These are phyloP conservation scores for Panaeolus papilionaceus DNA, from an alignment of 768 basidiomycete genomes.

Conservation along the genomic window DNA sequence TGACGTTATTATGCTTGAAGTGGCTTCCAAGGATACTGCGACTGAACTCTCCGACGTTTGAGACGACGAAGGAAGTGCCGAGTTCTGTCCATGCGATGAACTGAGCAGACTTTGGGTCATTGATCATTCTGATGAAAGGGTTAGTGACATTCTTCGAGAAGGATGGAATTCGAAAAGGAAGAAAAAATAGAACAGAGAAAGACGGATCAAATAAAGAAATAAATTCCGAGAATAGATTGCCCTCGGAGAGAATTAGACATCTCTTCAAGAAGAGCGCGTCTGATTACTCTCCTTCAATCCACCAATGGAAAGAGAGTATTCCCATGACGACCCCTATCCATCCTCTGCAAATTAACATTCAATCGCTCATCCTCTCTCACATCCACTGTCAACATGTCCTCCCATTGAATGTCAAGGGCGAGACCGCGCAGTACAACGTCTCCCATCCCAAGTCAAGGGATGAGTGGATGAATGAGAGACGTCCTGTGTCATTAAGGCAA, in stretches of 20 bases:
- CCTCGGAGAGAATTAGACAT: neutral
- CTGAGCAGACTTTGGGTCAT: conserved; percentile 76
- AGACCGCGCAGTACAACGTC: neutral
- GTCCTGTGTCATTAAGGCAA: too few species aligned
- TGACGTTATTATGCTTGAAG: conserved; percentile 90
- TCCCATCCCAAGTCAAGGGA: too few species aligned
- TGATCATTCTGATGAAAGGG: conserved; percentile 72
- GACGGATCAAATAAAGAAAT: conserved; percentile 6
- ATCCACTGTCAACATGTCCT: neutral
- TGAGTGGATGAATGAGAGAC: neutral
- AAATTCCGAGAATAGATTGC: conserved; percentile 5
- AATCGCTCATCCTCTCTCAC: too few species aligned
- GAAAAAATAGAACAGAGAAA: conserved; percentile 12
- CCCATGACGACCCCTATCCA: neutral
- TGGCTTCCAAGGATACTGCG: conserved; percentile 84
- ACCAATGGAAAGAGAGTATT: neutral
- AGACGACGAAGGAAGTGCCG: conserved; percentile 86
- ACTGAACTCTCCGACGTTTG: conserved; percentile 87
- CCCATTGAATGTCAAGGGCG: conserved; percentile 7
- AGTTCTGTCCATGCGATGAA: conserved; percentile 87
- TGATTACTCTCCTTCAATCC: neutral
- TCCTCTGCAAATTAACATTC: too few species aligned
- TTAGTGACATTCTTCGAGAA: conserved; percentile 22
- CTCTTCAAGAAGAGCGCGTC: neutral
- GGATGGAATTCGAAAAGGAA: neutral